Conservation (phyloP, 345 rosid species). For the Camelina laxa region DNA sequence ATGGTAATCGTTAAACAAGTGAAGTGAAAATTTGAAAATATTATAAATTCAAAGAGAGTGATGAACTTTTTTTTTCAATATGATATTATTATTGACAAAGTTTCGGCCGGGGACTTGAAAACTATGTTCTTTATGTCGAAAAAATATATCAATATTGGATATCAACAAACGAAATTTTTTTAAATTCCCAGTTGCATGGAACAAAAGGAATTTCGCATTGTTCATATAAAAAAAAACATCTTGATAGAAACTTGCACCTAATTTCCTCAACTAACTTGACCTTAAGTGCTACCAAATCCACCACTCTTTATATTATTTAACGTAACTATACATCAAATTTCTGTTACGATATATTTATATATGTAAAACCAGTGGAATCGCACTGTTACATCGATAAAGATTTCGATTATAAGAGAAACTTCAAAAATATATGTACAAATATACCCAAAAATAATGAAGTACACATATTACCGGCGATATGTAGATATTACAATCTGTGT, state of each 20-base stretch:
- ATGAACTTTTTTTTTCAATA: background rate
- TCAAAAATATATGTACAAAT: background rate
- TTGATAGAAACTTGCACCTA: constrained; percentile 37
- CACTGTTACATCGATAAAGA: background rate
- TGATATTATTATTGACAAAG: background rate
- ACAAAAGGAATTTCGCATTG: constrained; percentile 1
- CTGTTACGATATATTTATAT: background rate
- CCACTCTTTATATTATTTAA: constrained; percentile 10
- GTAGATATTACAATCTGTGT: background rate
- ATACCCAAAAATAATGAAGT: background rate
- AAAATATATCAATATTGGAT: background rate
- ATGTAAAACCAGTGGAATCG: background rate
- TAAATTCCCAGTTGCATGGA: background rate
- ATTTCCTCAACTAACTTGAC: constrained; percentile 32
- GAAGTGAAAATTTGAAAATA: background rate
- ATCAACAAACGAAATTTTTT: background rate
- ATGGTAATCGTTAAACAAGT: too few species aligned
- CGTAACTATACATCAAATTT: background rate
- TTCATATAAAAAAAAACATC: background rate
- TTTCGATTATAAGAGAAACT: background rate
- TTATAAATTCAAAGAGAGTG: background rate
- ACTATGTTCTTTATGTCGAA: background rate
- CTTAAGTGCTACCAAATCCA: constrained; percentile 34
- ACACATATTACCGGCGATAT: background rate
- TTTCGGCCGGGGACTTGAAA: background rate